Base-by-base conservation (phyloP, 108 stramenopile genomes). In the Skeletonema tropicum region DNA sequence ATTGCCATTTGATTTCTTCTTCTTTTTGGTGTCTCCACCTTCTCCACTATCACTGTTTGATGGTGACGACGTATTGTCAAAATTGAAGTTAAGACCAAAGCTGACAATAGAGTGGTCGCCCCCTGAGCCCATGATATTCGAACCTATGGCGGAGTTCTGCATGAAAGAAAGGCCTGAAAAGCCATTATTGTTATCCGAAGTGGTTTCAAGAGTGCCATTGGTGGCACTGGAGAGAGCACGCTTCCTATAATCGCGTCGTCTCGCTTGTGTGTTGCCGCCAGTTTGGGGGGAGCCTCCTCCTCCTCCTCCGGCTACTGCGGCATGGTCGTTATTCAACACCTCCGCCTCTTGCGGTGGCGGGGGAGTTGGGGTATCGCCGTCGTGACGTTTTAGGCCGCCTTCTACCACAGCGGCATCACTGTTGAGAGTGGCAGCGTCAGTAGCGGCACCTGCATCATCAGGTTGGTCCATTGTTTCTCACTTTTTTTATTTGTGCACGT, bases 61-160 rank as follows among this genome's bases (percentile, higher is more conserved):
- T 17, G 62, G 79, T 2, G 60, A 68, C 26, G 71, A 73, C 3
- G 79, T 74, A 42, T 68, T 73, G 25, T 74, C 79, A 41, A 80
- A 80, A 46, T 80, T 80, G 63, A 80, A 80, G 60, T 80, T 80
- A 10, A 73, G 52, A 13, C 79, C 79, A 48, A 80, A 74, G 68
- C 79, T 80, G 6, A 74, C 73, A 5, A 80, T 74, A 63, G 71
- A 72, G 19, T 71, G 70, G 15, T 70, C 59, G 31, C 35, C 70
- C 8, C 63, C 68, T 21, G 48, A 67, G 45, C 64, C 25, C 46
- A 46, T 57, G 9, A 63, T 64, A 23, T 64, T 73, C 0, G 72
- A 42, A 8, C 65, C 65, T 9, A 45, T 30, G 21, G 63, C 38
- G n/a, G 61, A 64, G 23, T 25, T 38, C 30, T 70, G 64, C 76